Conservation (phyloP, 306 rosid genomes). For the Quercus parvula region DNA sequence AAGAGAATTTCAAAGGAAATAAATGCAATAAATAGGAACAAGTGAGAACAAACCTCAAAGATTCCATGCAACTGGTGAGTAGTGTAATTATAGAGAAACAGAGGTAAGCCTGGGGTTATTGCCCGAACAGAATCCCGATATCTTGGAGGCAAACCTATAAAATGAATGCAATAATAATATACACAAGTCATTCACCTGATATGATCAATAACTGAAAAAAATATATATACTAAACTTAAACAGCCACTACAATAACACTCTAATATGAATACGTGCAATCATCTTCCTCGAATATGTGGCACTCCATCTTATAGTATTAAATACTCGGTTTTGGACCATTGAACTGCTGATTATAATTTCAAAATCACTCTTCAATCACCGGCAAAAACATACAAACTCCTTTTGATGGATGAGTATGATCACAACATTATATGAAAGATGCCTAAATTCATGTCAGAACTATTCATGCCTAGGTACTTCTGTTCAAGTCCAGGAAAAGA, state of each 20-base stretch:
- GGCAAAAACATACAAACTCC: not conserved
- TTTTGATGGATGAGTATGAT: not conserved
- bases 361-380: not conserved
- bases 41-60: conserved; percentile 66
- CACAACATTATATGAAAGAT: not conserved
- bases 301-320: not conserved
- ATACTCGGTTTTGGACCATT: not conserved
- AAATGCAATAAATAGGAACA: not conserved
- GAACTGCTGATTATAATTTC: not conserved
- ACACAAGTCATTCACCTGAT: not conserved
- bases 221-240: not conserved
- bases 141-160: conserved; percentile 92
- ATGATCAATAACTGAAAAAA: not conserved
- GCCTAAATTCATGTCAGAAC: not conserved
- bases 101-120: conserved; percentile 87
- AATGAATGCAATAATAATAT: conserved; percentile 16
- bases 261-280: not conserved
- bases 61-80: conserved; percentile 96
- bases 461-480: not conserved
- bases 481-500: not conserved
- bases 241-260: not conserved
- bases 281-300: not conserved
- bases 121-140: conserved; percentile 96
- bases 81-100: conserved; percentile 92
- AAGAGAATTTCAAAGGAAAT: conserved; percentile 3